phyloP scores from a whole-genome alignment of 495 filamentous ascomycete genomes.

The Pyronema omphalodes region DNA sequence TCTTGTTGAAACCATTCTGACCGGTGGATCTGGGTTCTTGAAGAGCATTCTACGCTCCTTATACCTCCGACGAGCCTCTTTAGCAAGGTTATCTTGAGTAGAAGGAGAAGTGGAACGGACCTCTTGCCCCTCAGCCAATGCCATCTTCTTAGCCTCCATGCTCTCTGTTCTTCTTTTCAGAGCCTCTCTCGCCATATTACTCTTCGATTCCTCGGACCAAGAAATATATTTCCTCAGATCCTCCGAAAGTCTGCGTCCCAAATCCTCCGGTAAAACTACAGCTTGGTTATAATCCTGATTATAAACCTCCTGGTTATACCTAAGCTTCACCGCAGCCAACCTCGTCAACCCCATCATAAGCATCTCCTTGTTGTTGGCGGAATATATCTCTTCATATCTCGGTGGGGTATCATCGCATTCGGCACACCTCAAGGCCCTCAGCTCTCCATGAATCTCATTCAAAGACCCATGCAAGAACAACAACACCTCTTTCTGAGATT shows the following conservation, averaged over 20 bases:
- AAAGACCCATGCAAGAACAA: not conserved
- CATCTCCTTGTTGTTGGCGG: not conserved
- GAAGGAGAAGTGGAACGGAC: no score
- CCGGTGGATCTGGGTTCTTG: no score
- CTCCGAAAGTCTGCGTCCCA: not conserved
- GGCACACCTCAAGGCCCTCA: not conserved
- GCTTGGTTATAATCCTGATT: not conserved
- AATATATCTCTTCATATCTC: not conserved
- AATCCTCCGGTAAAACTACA: not conserved
- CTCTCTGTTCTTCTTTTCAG: not conserved
- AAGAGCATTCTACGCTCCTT: no score
- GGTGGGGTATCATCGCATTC: not conserved
- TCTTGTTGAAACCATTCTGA: no score
- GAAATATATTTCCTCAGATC: not conserved
- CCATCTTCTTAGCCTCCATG: not conserved
- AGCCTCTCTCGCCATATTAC: not conserved
- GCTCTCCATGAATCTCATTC: not conserved
- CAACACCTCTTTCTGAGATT: not conserved
- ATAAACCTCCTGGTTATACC: not conserved
- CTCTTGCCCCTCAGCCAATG: not conserved
- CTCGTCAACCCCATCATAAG: not conserved
- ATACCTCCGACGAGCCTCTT: not conserved
- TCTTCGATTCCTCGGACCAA: not conserved
- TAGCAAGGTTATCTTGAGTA: not conserved
- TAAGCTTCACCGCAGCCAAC: not conserved